These are phyloP conservation scores for Coix lacrymajobi DNA, from an alignment of 176 grass and related monocot species.

Conservation along the genomic window DNA sequence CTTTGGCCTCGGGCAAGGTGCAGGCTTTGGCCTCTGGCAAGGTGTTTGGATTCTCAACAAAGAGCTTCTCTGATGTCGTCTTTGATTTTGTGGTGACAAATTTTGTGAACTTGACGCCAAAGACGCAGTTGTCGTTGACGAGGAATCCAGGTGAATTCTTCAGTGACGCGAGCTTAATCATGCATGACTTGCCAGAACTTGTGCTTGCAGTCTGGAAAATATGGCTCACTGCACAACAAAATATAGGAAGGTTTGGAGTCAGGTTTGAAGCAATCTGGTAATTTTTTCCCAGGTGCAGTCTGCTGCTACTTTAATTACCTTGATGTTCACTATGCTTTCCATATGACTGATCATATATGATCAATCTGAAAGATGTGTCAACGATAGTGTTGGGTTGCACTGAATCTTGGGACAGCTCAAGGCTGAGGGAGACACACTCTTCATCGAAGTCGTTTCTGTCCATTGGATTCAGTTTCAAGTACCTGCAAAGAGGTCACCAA, in stretches of 20 bases:
- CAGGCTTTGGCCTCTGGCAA: not conserved
- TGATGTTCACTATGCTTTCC: conserved; percentile 10
- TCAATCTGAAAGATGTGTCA: conserved; percentile 19
- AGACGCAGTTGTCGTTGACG: not conserved
- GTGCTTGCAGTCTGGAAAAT: not conserved
- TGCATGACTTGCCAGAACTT: not conserved
- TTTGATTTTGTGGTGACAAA: not conserved
- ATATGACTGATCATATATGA: conserved; percentile 30
- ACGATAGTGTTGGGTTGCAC: not conserved
- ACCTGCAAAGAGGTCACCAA: not conserved
- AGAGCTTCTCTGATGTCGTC: not conserved
- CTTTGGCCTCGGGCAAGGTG: not conserved
- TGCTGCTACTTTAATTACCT: no score
- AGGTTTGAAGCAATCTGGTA: no score
- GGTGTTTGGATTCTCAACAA: conserved; percentile 4
- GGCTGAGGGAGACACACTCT: conserved; percentile 24
- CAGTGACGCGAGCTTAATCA: not conserved
- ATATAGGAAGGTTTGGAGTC: no score
- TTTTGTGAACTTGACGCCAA: conserved; percentile 24
- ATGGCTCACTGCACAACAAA: conserved; percentile 12
- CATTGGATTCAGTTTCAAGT: conserved; percentile 27
- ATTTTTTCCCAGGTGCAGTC: no score
- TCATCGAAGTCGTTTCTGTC: not conserved
- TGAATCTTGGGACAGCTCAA: not conserved
- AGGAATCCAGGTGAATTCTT: not conserved